phyloP scores from a whole-genome alignment of 2,329 filamentous ascomycete genomes.

The Phaeomoniella chlamydospora region DNA sequence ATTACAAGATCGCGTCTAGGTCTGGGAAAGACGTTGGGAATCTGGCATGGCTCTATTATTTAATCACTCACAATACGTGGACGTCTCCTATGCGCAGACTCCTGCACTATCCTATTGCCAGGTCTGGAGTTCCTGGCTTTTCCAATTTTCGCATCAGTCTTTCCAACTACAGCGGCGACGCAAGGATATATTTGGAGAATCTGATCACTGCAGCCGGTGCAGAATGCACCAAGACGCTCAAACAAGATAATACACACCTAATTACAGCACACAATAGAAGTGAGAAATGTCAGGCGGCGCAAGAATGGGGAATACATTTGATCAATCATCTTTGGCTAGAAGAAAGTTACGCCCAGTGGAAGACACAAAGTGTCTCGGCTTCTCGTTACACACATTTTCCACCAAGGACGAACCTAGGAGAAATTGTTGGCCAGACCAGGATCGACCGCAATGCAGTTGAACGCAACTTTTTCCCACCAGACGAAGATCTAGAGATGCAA shows the following conservation, averaged over 20 bases:
- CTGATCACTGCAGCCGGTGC: conserved; percentile 72
- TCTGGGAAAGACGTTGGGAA: conserved; percentile 76
- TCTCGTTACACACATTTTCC: conserved; percentile 78
- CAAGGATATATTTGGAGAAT: conserved; percentile 84
- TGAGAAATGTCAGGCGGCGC: conserved; percentile 84
- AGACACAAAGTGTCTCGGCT: conserved; percentile 56
- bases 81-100: conserved; percentile 70
- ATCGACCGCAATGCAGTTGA: conserved; percentile 62
- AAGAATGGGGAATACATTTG: conserved; percentile 81
- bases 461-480: conserved; percentile 45
- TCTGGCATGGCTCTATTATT: conserved; percentile 80
- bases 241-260: conserved; percentile 86
- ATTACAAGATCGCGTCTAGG: conserved; percentile 66
- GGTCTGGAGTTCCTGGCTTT: conserved; percentile 66
- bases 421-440: conserved; percentile 79
- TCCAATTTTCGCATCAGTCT: conserved; percentile 64
- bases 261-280: conserved; percentile 80
- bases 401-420: conserved; percentile 74
- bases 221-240: conserved; percentile 88
- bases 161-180: conserved; percentile 93
- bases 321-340: conserved; percentile 96
- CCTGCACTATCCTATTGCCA: conserved; percentile 78
- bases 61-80: conserved; percentile 82
- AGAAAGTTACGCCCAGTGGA: conserved; percentile 86
- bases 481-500: conserved; percentile 11